Evolutionary conservation across 345 rosid species (phyloP).

Genomic region (Turnera subulata): DNA sequence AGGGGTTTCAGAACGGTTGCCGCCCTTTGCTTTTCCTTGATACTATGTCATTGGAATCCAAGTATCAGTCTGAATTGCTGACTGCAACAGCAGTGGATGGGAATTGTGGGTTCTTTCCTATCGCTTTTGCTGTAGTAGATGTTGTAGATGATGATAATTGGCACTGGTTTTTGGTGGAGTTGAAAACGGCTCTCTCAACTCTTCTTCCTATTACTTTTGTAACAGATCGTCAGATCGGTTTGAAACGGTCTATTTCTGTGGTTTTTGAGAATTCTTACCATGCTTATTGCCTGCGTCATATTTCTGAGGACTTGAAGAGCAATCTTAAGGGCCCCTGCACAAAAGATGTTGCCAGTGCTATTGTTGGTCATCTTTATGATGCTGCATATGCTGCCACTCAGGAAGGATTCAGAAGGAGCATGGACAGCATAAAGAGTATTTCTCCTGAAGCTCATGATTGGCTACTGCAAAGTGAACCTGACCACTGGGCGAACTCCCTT

Average conservation of each 20-base stretch:
- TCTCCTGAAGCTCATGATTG: conserved; percentile 26
- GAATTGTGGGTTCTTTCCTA: conserved; percentile 20
- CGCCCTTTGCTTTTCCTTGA: conserved; percentile 28
- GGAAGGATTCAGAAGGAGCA: conserved; percentile 17
- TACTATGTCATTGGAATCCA: conserved; percentile 10
- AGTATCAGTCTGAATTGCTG: conserved; percentile 23
- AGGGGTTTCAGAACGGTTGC: conserved; percentile 27
- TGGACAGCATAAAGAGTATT: conserved; percentile 20
- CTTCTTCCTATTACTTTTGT: conserved; percentile 21
- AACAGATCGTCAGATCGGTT: conserved; percentile 9
- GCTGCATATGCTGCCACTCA: conserved; percentile 22
- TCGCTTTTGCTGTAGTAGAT: conserved; percentile 26
- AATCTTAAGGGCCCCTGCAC: conserved; percentile 24
- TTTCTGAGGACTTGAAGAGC: conserved; percentile 30
- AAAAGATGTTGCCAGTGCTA: conserved; percentile 17
- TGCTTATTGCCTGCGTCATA: conserved; percentile 21
- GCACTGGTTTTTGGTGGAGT: conserved; percentile 26
- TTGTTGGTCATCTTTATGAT: conserved; percentile 20
- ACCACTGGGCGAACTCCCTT: conserved; percentile 25
- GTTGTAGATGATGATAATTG: conserved; percentile 22
- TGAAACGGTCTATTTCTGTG: conserved; percentile 15
- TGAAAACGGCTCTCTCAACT: conserved; percentile 16
- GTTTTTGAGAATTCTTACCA: conserved; percentile 22
- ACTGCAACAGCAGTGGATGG: conserved; percentile 30
- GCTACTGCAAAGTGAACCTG: conserved; percentile 21